Evolutionary conservation across 805 yeast species (phyloP).

Genomic region (Candida succiphila): DNA sequence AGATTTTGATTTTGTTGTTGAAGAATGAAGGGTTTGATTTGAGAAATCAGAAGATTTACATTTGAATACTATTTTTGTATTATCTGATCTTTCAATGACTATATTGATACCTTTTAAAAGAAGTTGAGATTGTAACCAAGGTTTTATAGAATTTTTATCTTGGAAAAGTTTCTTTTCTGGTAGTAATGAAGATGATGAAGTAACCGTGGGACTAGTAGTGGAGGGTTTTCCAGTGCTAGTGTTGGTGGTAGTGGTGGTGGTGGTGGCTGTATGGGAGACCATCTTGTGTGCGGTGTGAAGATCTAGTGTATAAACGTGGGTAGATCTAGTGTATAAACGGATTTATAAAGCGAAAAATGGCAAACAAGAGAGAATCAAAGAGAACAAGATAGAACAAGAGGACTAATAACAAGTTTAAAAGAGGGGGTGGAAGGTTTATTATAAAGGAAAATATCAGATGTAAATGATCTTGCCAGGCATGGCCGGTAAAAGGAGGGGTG

Average conservation of each 20-base stretch:
- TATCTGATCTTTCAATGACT: conserved; percentile 56
- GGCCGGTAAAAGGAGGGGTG: no score
- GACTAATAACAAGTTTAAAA: no score
- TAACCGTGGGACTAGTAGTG: not conserved
- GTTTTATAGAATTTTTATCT: conserved; percentile 43
- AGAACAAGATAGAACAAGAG: no score
- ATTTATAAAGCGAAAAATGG: no score
- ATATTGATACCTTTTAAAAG: conserved; percentile 40
- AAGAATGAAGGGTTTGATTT: not conserved
- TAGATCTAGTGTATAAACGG: no score
- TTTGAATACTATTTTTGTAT: conserved; percentile 49
- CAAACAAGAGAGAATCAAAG: no score
- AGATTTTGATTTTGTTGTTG: not conserved
- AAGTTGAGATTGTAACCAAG: conserved; percentile 46
- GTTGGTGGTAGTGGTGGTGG: not conserved
- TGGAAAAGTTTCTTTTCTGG: conserved; percentile 21
- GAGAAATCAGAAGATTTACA: conserved; percentile 34
- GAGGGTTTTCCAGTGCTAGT: not conserved
- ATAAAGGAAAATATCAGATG: no score
- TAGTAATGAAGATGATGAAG: not conserved
- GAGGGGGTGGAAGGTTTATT: no score
- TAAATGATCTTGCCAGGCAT: no score
- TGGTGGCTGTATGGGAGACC: not conserved
- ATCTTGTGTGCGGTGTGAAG: no score
- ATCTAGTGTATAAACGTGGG: no score